phyloP scores from a whole-genome alignment of 164 flowering plant genomes.

The Buxus sempervirens region DNA sequence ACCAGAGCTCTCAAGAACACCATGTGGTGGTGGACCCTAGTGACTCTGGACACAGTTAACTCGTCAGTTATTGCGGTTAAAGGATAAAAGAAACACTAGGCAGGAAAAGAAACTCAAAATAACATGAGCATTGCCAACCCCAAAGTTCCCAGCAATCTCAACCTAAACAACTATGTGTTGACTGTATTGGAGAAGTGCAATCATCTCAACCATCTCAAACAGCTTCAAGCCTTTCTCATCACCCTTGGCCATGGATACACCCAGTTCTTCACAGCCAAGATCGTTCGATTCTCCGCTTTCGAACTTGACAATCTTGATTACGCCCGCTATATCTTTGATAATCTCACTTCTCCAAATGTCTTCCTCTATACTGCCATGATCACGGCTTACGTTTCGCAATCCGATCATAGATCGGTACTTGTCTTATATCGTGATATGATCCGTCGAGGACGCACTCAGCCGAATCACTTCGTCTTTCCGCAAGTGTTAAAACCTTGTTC shows the following conservation, averaged over 20 bases:
- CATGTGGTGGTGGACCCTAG: too few relatives aligned
- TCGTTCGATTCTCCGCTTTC: constrained; percentile 51
- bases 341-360: constrained; percentile 38
- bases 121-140: background rate
- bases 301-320: constrained; percentile 38
- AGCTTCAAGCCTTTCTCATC: constrained; percentile 53
- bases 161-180: constrained; percentile 20
- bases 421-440: constrained; percentile 41
- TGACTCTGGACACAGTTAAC: background rate
- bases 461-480: constrained; percentile 57
- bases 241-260: constrained; percentile 49
- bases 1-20: too few relatives aligned
- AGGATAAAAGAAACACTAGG: background rate
- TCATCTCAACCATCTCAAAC: constrained; percentile 54
- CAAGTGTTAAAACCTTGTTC: constrained; percentile 41
- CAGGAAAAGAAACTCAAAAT: background rate
- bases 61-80: background rate
- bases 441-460: constrained; percentile 25
- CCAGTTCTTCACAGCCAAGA: constrained; percentile 61
- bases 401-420: constrained; percentile 26
- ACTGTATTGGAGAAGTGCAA: constrained; percentile 35
- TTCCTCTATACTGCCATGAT: constrained; percentile 55
- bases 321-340: constrained; percentile 54
- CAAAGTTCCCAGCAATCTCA: constrained; percentile 6
- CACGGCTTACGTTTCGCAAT: constrained; percentile 40